These are phyloP conservation scores for Teratosphaeria gauchensis DNA, from an alignment of 2,329 filamentous ascomycete species.

Conservation along the genomic window DNA sequence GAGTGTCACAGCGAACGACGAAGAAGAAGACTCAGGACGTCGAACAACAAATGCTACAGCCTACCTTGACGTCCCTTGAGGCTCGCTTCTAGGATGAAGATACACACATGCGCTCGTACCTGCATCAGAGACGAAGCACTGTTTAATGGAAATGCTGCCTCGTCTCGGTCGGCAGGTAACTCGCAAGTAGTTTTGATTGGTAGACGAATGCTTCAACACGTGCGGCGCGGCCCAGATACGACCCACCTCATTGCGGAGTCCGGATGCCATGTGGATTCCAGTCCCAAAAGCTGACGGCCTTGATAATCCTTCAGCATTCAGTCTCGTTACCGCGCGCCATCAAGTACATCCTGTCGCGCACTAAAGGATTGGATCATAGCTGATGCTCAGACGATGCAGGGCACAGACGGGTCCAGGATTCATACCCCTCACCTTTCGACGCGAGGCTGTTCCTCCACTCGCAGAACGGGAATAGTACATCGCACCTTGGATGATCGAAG, in stretches of 20 bases:
- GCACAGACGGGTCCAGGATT: not conserved
- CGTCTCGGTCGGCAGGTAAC: not conserved
- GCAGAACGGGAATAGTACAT: not conserved
- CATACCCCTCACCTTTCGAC: not conserved
- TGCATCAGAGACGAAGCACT: not conserved
- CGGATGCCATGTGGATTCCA: not conserved
- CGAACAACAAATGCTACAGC: not conserved
- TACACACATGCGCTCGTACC: not conserved
- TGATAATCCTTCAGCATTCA: not conserved
- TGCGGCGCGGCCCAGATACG: not conserved
- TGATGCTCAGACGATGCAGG: not conserved
- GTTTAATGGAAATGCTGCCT: not conserved
- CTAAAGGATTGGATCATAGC: no score
- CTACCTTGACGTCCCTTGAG: not conserved
- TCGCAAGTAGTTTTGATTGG: not conserved
- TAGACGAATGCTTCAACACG: not conserved
- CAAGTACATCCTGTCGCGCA: no score
- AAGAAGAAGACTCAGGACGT: not conserved
- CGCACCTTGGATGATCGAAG: not conserved
- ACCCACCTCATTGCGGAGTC: not conserved
- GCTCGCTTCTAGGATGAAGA: not conserved
- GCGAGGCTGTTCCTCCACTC: not conserved
- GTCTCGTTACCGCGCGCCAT: not conserved
- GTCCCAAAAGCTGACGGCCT: not conserved
- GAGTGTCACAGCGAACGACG: not conserved